Evolutionary conservation across 192 early-diverging fungal species (phyloP).

Genomic region (Coemansia furcata): DNA sequence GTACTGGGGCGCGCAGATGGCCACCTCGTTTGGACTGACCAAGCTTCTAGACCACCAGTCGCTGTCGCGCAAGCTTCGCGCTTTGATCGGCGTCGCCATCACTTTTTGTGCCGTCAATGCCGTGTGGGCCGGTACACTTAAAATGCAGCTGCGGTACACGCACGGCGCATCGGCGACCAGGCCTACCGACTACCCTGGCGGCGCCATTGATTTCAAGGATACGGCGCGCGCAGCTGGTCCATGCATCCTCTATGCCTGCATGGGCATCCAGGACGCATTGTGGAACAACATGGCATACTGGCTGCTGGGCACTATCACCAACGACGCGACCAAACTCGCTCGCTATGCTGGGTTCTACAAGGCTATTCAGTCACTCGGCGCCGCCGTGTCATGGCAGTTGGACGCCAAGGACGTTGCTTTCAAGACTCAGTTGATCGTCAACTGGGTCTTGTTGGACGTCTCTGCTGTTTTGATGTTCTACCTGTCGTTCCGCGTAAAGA

Average conservation of each 20-base stretch:
- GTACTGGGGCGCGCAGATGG: conserved; percentile 73
- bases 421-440: conserved; percentile 59
- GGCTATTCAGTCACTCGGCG: conserved; percentile 68
- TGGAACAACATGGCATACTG: conserved; percentile 75
- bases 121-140: conserved; percentile 60
- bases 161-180: conserved; percentile 2
- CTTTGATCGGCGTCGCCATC: conserved; percentile 50
- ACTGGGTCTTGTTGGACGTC: conserved; percentile 67
- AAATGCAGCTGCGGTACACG: conserved; percentile 57
- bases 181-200: conserved; percentile 19
- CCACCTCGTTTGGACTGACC: conserved; percentile 61
- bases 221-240: conserved; percentile 54
- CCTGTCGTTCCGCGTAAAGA: not conserved
- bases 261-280: conserved; percentile 71
- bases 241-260: conserved; percentile 64
- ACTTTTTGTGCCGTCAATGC: conserved; percentile 40
- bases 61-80: conserved; percentile 58
- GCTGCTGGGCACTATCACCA: conserved; percentile 77
- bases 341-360: conserved; percentile 81
- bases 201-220: conserved; percentile 47
- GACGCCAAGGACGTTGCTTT: conserved; percentile 79
- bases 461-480: not conserved
- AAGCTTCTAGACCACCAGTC: conserved; percentile 57
- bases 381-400: conserved; percentile 58
- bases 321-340: conserved; percentile 62